These are phyloP conservation scores for Draba incana DNA, from an alignment of 345 rosid genomes.

Conservation along the genomic window DNA sequence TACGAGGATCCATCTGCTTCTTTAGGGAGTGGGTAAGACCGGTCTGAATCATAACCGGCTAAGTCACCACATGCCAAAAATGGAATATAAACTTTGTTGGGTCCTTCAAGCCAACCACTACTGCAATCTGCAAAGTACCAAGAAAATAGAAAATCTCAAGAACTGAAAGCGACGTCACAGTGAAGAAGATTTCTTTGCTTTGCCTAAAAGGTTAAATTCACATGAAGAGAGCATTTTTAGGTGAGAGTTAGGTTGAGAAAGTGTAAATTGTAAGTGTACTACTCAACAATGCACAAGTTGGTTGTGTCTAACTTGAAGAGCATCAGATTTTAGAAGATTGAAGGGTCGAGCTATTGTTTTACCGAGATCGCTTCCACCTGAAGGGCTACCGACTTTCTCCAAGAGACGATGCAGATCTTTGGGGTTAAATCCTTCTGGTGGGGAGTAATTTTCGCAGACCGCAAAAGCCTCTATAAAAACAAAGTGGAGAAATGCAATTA, in stretches of 20 bases:
- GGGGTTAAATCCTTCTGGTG: slow-evolving; percentile 86
- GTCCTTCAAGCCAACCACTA: slow-evolving; percentile 91
- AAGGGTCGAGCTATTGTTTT: slow-evolving; percentile 32
- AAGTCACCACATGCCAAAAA: slow-evolving; percentile 93
- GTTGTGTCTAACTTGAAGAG: slow-evolving; percentile 35
- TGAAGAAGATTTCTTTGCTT: slow-evolving; percentile 20
- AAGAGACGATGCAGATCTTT: slow-evolving; percentile 76
- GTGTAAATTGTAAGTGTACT: slow-evolving; percentile 34
- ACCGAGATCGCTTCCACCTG: slow-evolving; percentile 89
- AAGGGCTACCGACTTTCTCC: slow-evolving; percentile 90
- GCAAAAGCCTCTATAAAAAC: slow-evolving; percentile 84
- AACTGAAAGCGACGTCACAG: slow-evolving; percentile 21
- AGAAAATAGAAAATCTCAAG: slow-evolving; percentile 12
- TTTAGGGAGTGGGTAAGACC: slow-evolving; percentile 86
- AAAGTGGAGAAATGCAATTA: slow-evolving; percentile 27
- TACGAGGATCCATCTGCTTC: slow-evolving; percentile 66
- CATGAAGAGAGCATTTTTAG: slow-evolving; percentile 36
- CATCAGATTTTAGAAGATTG: not conserved
- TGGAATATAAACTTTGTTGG: slow-evolving; percentile 88
- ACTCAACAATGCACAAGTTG: slow-evolving; percentile 33
- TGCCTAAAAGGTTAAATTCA: slow-evolving; percentile 27
- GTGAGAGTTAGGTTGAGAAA: slow-evolving; percentile 37
- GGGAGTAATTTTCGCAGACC: slow-evolving; percentile 91
- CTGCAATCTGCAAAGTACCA: slow-evolving; percentile 69
- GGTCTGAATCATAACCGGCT: slow-evolving; percentile 87